Evolutionary conservation across 768 basidiomycete species (phyloP).

Genomic region (Agaricus subrufescens): DNA sequence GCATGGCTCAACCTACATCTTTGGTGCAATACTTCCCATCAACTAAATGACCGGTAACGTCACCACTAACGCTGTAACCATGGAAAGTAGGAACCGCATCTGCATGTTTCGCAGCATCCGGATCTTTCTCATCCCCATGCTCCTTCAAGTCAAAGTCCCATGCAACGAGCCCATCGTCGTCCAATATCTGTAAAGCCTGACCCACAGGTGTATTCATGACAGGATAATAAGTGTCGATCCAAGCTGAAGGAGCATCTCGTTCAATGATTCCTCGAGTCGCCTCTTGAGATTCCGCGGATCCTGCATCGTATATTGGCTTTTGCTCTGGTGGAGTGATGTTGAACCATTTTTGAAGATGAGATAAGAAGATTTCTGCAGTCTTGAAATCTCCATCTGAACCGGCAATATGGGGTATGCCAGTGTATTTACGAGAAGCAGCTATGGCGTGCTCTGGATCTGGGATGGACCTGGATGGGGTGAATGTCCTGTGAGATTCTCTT

Average conservation of each 20-base stretch:
- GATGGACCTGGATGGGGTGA: not conserved
- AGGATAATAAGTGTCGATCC: constrained; percentile 89
- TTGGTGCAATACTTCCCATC: constrained; percentile 81
- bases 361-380: constrained; percentile 63
- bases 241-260: constrained; percentile 51
- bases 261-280: constrained; percentile 56
- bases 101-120: constrained; percentile 63
- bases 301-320: constrained; percentile 66
- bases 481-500: too few species aligned
- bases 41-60: constrained; percentile 63
- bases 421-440: constrained; percentile 50
- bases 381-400: constrained; percentile 56
- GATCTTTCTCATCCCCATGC: constrained; percentile 62
- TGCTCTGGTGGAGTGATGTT: constrained; percentile 38
- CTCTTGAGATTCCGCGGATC: constrained; percentile 58
- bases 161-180: not conserved
- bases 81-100: constrained; percentile 79
- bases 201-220: constrained; percentile 77
- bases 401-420: constrained; percentile 68
- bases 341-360: constrained; percentile 64
- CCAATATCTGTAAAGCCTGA: constrained; percentile 38
- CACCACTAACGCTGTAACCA: constrained; percentile 74
- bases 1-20: constrained; percentile 27
- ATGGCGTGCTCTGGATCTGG: constrained; percentile 38
- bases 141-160: constrained; percentile 57